Percentiles rank a stretch among this genome's conserved stretches.
These are phyloP conservation scores for Bipolaris zeicola DNA, from an alignment of 2,329 filamentous ascomycete genomes.

Conservation along the genomic window DNA sequence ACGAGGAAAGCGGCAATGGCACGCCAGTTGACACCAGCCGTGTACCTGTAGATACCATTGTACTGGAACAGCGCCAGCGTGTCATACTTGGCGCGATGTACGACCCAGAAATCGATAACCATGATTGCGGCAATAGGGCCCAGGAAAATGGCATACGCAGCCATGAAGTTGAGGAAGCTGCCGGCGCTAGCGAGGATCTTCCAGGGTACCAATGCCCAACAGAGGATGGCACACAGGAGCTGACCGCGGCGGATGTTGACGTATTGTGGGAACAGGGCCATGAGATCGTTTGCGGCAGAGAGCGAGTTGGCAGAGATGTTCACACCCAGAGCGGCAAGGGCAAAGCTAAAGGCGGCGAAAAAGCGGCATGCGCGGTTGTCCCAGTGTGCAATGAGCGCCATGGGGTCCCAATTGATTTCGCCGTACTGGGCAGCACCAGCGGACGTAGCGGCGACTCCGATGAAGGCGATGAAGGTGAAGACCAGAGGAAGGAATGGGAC, in stretches of 20 bases:
- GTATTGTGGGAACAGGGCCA: constrained; percentile 58
- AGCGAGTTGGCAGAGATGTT: constrained; percentile 61
- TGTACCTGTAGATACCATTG: constrained; percentile 58
- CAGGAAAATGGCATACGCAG: constrained; percentile 68
- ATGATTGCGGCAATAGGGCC: constrained; percentile 68
- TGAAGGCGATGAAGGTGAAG: constrained; percentile 60
- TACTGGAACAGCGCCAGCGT: constrained; percentile 60
- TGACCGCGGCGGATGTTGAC: constrained; percentile 59
- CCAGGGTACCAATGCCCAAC: constrained; percentile 55
- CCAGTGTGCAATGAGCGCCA: constrained; percentile 49
- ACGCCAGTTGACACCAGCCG: constrained; percentile 63
- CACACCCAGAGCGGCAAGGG: constrained; percentile 58
- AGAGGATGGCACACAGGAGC: constrained; percentile 52
- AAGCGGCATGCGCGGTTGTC: constrained; percentile 48
- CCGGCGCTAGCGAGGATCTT: constrained; percentile 53
- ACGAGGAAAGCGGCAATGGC: constrained; percentile 63
- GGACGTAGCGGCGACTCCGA: constrained; percentile 65
- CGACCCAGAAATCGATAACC: constrained; percentile 64
- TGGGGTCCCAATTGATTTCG: constrained; percentile 52
- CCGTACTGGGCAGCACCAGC: constrained; percentile 61
- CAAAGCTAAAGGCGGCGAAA: constrained; percentile 52
- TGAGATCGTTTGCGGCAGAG: constrained; percentile 61
- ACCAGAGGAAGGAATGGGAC: constrained; percentile 59
- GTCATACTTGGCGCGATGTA: constrained; percentile 58
- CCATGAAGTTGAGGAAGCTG: constrained; percentile 64